These are phyloP conservation scores for Gloeophyllum trabeum DNA, from an alignment of 768 basidiomycete genomes.

Conservation along the genomic window DNA sequence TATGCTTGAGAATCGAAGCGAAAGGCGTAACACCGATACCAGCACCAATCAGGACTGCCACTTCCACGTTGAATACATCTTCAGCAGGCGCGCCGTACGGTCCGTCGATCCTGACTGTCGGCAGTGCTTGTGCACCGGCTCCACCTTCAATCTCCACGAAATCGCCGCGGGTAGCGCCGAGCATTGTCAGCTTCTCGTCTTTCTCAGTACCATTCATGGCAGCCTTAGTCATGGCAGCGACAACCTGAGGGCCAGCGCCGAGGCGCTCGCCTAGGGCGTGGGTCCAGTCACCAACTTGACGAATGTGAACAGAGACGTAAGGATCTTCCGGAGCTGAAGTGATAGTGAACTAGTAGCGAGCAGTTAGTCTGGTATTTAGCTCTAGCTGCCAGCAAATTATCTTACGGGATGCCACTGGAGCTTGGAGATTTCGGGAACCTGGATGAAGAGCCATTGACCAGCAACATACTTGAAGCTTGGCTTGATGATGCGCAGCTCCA, in stretches of 20 bases:
- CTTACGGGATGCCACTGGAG: constrained; percentile 95
- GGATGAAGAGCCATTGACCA: constrained; percentile 87
- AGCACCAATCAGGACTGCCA: constrained; percentile 86
- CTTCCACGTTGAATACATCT: constrained; percentile 78
- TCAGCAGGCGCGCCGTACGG: constrained; percentile 92
- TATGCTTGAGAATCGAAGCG: constrained; percentile 89
- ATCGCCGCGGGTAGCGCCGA: constrained; percentile 49
- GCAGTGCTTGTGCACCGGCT: constrained; percentile 41
- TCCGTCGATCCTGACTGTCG: constrained; percentile 72
- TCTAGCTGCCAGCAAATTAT: too few relatives aligned
- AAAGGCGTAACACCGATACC: constrained; percentile 97
- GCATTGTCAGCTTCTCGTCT: constrained; percentile 25
- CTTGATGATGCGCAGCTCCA: constrained; percentile 90
- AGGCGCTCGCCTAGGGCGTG: constrained; percentile 76
- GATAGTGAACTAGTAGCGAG: constrained; percentile 82
- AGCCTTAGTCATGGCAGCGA: constrained; percentile 66
- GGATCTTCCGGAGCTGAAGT: constrained; percentile 93
- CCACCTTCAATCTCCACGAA: constrained; percentile 68
- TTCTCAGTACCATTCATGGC: constrained; percentile 73
- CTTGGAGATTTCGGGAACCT: constrained; percentile 74
- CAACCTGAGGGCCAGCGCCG: constrained; percentile 67
- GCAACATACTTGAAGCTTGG: constrained; percentile 86
- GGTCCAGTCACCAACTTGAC: constrained; percentile 89
- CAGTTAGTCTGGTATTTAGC: too few relatives aligned
- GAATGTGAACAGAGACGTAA: constrained; percentile 85